A percentile compares a stretch with the other conserved stretches of the same genome.
Evolutionary conservation across 2,329 filamentous ascomycete species (phyloP).

Genomic region (Calonectria pseudoturangicola): DNA sequence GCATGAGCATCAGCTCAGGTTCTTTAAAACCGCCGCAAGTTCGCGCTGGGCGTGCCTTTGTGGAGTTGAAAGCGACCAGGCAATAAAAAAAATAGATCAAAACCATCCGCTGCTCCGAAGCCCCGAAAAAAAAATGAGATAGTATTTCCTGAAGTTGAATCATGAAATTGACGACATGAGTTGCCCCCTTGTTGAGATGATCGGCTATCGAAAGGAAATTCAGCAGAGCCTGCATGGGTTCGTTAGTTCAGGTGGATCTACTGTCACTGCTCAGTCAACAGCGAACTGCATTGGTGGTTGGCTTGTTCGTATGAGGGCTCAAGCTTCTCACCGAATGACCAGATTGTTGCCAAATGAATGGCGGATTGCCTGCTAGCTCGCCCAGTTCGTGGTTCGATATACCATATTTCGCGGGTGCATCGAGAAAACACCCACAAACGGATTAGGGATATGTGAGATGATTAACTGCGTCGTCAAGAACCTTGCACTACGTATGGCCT

Average conservation of each 20-base stretch:
- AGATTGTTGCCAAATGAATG: not conserved
- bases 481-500: conserved; percentile 18
- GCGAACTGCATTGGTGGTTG: not conserved
- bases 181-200: conserved; percentile 13
- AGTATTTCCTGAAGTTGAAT: conserved; percentile 27
- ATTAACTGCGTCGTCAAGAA: conserved; percentile 2
- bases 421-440: not conserved
- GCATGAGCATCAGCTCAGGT: not conserved
- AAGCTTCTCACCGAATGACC: not conserved
- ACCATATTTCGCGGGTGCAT: not conserved
- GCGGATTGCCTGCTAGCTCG: not conserved
- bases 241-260: conserved; percentile 8
- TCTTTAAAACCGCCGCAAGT: conserved; percentile 5
- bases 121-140: conserved; percentile 8
- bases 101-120: conserved; percentile 25
- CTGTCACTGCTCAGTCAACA: not conserved
- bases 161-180: conserved; percentile 14
- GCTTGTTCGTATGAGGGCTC: not conserved
- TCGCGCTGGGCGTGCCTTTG: conserved; percentile 20
- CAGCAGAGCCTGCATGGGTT: not conserved
- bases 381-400: not conserved
- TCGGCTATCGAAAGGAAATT: conserved; percentile 21
- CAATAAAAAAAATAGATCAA: not conserved
- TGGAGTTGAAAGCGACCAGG: not conserved
- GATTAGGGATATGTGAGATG: not conserved